Percentiles rank a stretch among this genome's conserved stretches.
Conservation (phyloP, 2,329 filamentous ascomycete genomes). For the Aureobasidium sp. region DNA sequence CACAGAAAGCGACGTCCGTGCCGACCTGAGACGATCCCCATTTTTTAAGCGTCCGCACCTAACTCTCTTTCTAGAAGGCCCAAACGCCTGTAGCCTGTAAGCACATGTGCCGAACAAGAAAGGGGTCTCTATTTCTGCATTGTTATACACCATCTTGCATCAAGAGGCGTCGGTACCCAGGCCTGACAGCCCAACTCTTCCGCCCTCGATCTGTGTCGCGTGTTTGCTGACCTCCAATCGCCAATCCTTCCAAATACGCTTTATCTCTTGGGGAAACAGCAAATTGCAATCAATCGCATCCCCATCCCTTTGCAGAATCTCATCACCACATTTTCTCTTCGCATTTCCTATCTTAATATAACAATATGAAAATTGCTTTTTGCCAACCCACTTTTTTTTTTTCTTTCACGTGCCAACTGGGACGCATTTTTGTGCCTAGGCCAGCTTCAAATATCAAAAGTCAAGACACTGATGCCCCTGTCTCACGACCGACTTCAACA, state of each 20-base stretch:
- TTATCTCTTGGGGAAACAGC: background rate
- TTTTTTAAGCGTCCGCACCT: conserved; percentile 10
- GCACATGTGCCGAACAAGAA: conserved; percentile 6
- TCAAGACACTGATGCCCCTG: background rate
- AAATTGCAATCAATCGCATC: background rate
- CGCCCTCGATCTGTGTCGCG: background rate
- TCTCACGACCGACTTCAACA: background rate
- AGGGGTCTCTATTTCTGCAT: conserved; percentile 7
- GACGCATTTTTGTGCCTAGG: background rate
- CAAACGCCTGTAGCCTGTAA: conserved; percentile 1
- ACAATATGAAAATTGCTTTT: background rate
- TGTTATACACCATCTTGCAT: background rate
- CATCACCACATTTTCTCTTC: conserved; percentile 2
- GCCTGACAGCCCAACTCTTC: background rate
- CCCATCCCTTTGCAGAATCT: background rate
- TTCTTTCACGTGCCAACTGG: background rate
- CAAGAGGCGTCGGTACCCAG: background rate
- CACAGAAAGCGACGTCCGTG: background rate
- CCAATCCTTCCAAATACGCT: background rate
- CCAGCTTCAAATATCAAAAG: background rate
- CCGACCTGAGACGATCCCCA: conserved; percentile 3
- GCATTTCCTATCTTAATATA: conserved; percentile 6
- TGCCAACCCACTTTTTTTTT: conserved; percentile 1
- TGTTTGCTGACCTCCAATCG: background rate
- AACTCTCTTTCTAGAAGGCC: conserved; percentile 13